phyloP scores from a whole-genome alignment of 306 rosid genomes.

The Calophaca sinica region DNA sequence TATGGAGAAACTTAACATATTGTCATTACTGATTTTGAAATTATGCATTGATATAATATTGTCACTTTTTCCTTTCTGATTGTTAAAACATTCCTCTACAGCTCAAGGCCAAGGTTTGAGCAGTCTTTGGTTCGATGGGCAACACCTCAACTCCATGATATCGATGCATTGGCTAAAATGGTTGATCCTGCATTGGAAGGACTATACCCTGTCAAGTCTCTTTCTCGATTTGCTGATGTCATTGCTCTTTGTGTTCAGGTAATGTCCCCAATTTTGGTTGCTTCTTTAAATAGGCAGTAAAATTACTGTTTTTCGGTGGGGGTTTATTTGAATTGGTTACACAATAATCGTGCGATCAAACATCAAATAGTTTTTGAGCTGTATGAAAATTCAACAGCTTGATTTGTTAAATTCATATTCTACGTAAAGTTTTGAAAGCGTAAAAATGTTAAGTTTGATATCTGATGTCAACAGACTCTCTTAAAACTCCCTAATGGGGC shows the following conservation, averaged over 20 bases:
- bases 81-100: slow-evolving; percentile 49
- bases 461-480: no score
- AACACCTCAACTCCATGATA: slow-evolving; percentile 97
- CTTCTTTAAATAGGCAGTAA: neutral
- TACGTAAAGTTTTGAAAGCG: no score
- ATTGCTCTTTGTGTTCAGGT: slow-evolving; percentile 99
- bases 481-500: no score
- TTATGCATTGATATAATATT: slow-evolving; percentile 12
- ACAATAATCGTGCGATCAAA: neutral
- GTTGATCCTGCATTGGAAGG: slow-evolving; percentile 92
- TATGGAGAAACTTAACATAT: neutral
- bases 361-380: no score
- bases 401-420: neutral
- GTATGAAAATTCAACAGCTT: neutral
- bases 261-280: slow-evolving; percentile 36
- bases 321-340: slow-evolving; percentile 17
- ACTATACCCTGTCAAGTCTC: slow-evolving; percentile 92
- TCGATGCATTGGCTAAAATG: slow-evolving; percentile 95
- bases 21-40: neutral
- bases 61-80: slow-evolving; percentile 15
- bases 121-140: slow-evolving; percentile 99
- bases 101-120: slow-evolving; percentile 85
- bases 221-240: slow-evolving; percentile 96
- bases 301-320: slow-evolving; percentile 26
- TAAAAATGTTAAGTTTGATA: no score